These are phyloP conservation scores for Sporisorium iseilematis-ciliati DNA, from an alignment of 1,284 basidiomycete species.

Conservation along the genomic window DNA sequence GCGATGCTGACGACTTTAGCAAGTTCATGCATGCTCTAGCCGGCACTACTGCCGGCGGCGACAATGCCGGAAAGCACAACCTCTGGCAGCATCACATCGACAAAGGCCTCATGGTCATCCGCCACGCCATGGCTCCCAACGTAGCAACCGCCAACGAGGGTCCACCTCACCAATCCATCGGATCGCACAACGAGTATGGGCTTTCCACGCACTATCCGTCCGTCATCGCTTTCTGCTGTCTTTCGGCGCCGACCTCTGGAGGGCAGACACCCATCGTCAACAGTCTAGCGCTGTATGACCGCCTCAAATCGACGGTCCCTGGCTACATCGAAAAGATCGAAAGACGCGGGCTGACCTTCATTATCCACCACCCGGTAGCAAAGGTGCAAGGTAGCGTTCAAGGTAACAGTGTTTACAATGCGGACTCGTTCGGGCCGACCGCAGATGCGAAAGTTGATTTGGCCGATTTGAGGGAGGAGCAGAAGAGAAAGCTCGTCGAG, in stretches of 20 bases:
- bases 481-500: slow-evolving; percentile 45
- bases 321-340: slow-evolving; percentile 28
- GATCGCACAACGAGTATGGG: slow-evolving; percentile 55
- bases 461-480: slow-evolving; percentile 24
- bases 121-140: slow-evolving; percentile 37
- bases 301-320: slow-evolving; percentile 29
- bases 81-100: slow-evolving; percentile 40
- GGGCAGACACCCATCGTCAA: slow-evolving; percentile 55
- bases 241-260: slow-evolving; percentile 35
- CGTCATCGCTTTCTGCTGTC: slow-evolving; percentile 52
- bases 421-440: slow-evolving; percentile 43
- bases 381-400: slow-evolving; percentile 44
- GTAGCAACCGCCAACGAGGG: slow-evolving; percentile 56
- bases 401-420: slow-evolving; percentile 46
- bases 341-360: slow-evolving; percentile 38
- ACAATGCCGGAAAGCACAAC: slow-evolving; percentile 4
- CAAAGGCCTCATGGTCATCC: slow-evolving; percentile 54
- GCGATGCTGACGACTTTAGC: slow-evolving; percentile 48
- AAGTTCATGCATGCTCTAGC: slow-evolving; percentile 45
- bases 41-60: not conserved
- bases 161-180: slow-evolving; percentile 46
- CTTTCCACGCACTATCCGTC: slow-evolving; percentile 48
- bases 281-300: slow-evolving; percentile 46
- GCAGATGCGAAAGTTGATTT: slow-evolving; percentile 25
- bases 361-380: slow-evolving; percentile 48